Evolutionary conservation across 2,329 filamentous ascomycete species (phyloP).

Genomic region (Dothiorella sarmentorum): DNA sequence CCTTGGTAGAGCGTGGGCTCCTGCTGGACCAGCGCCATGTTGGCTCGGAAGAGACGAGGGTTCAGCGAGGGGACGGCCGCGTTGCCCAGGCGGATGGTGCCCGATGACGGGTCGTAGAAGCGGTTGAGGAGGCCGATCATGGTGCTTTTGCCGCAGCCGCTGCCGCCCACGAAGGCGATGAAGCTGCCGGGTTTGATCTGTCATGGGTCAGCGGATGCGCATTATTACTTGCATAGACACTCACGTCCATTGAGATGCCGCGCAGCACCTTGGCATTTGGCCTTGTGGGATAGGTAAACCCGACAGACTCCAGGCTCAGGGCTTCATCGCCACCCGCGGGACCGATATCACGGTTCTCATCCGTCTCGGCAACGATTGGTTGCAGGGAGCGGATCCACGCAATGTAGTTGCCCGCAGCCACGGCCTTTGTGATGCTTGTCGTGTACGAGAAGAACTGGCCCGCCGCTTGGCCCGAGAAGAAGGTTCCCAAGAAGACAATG

Average conservation of each 20-base stretch:
- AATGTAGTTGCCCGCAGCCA: slow-evolving; percentile 63
- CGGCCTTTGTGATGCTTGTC: slow-evolving; percentile 91
- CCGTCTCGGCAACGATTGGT: slow-evolving; percentile 37
- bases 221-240: too few relatives aligned
- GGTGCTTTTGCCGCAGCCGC: slow-evolving; percentile 90
- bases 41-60: slow-evolving; percentile 28
- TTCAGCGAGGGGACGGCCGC: neutral
- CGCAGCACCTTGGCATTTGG: slow-evolving; percentile 89
- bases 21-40: slow-evolving; percentile 39
- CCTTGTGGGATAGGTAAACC: slow-evolving; percentile 90
- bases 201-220: too few relatives aligned
- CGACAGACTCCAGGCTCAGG: slow-evolving; percentile 54
- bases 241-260: slow-evolving; percentile 70
- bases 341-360: slow-evolving; percentile 32
- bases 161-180: slow-evolving; percentile 84
- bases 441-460: slow-evolving; percentile 87
- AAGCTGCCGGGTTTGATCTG: slow-evolving; percentile 80
- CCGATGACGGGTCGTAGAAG: slow-evolving; percentile 86
- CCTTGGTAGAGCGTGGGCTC: slow-evolving; percentile 46
- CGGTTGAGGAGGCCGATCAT: slow-evolving; percentile 89
- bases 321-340: slow-evolving; percentile 21
- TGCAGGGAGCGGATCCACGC: slow-evolving; percentile 41
- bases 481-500: slow-evolving; percentile 75
- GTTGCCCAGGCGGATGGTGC: slow-evolving; percentile 54
- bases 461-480: slow-evolving; percentile 84